Conservation (phyloP, 2,329 filamentous ascomycete species). For the Neophaeococcomyces aloes region DNA sequence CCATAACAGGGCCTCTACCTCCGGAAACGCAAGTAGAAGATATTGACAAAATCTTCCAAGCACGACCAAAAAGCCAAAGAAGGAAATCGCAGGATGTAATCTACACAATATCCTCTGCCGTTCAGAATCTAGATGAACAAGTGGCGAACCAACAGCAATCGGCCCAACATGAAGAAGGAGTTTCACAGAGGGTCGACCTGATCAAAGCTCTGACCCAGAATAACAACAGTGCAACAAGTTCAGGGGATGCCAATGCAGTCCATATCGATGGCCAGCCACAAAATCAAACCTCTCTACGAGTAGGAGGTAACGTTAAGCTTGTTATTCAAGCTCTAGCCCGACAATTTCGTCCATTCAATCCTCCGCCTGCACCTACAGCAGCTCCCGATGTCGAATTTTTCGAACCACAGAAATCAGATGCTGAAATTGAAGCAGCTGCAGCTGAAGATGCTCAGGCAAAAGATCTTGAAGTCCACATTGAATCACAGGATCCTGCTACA, state of each 20-base stretch:
- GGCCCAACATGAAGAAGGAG: constrained; percentile 49
- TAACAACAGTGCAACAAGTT: constrained; percentile 22
- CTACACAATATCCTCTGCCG: constrained; percentile 48
- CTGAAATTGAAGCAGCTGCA: constrained; percentile 18
- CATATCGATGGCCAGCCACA: constrained; percentile 40
- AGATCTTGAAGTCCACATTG: constrained; percentile 16
- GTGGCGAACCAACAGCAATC: constrained; percentile 33
- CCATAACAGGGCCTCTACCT: constrained; percentile 71
- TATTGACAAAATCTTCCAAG: constrained; percentile 75
- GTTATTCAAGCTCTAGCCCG: constrained; percentile 59
- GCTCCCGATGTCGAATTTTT: constrained; percentile 35
- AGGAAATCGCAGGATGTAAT: constrained; percentile 48
- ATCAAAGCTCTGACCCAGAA: constrained; percentile 32
- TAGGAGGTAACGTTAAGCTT: constrained; percentile 46
- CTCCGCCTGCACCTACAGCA: constrained; percentile 68
- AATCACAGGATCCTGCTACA: constrained; percentile 15
- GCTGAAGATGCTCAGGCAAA: constrained; percentile 26
- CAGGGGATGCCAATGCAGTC: constrained; percentile 22
- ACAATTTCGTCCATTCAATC: constrained; percentile 68
- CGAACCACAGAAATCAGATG: constrained; percentile 29
- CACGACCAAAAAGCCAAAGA: constrained; percentile 38
- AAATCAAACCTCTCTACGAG: constrained; percentile 20
- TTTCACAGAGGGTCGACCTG: constrained; percentile 38
- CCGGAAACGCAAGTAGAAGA: constrained; percentile 58
- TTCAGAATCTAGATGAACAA: constrained; percentile 34